A percentile compares a stretch with the other conserved stretches of the same genome.
These are phyloP conservation scores for Talaromyces sp. DNA, from an alignment of 2,329 filamentous ascomycete genomes.

Conservation along the genomic window DNA sequence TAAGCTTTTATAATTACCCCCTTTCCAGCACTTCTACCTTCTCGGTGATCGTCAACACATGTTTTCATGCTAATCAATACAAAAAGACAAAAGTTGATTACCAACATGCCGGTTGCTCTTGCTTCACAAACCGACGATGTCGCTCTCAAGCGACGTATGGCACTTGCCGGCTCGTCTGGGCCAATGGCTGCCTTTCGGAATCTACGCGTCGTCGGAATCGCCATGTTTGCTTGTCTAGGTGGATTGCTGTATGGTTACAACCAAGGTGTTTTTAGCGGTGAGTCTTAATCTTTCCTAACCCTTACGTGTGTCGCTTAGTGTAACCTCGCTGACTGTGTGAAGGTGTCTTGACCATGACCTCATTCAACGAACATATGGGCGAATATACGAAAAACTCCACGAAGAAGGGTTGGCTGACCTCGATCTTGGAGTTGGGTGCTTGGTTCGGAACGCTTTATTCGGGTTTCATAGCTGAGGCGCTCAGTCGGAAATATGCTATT, in stretches of 20 bases:
- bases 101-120: slow-evolving; percentile 9
- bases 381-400: slow-evolving; percentile 20
- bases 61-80: not conserved
- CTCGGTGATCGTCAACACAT: not conserved
- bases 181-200: slow-evolving; percentile 54
- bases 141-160: slow-evolving; percentile 49
- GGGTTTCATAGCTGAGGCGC: slow-evolving; percentile 64
- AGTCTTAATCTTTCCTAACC: not conserved
- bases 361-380: slow-evolving; percentile 21
- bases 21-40: not conserved
- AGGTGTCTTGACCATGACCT: slow-evolving; percentile 17
- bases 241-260: slow-evolving; percentile 38
- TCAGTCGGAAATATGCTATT: slow-evolving; percentile 63
- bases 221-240: slow-evolving; percentile 59
- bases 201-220: slow-evolving; percentile 56
- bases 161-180: slow-evolving; percentile 51
- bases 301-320: not conserved
- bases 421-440: slow-evolving; percentile 70
- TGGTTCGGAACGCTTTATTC: slow-evolving; percentile 69
- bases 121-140: slow-evolving; percentile 40
- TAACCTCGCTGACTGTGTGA: not conserved
- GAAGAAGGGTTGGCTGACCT: slow-evolving; percentile 26
- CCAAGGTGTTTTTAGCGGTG: slow-evolving; percentile 22
- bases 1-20: not conserved
- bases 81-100: not conserved